Conservation (phyloP, 1,284 basidiomycete genomes). For the Jaminaea rosea region DNA sequence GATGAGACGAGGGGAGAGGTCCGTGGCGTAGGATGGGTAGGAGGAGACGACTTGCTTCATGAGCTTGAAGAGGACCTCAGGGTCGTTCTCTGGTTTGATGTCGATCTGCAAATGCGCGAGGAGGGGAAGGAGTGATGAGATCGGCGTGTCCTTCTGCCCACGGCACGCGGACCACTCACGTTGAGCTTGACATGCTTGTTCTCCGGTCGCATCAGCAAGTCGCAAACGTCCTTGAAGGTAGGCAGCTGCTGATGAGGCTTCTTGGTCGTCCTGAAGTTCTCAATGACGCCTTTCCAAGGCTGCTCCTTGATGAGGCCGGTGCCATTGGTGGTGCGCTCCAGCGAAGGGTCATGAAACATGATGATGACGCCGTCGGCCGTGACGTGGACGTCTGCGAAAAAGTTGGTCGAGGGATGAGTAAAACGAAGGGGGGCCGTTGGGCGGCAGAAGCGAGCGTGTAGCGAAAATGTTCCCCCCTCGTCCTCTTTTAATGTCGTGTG, state of each 20-base stretch:
- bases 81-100: slow-evolving; percentile 87
- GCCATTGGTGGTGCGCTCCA: slow-evolving; percentile 55
- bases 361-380: slow-evolving; percentile 78
- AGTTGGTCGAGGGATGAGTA: background rate
- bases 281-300: slow-evolving; percentile 60
- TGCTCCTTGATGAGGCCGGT: slow-evolving; percentile 52
- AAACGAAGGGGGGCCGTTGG: too few relatives aligned
- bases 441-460: too few relatives aligned
- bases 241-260: slow-evolving; percentile 56
- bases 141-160: too few relatives aligned
- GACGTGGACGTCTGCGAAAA: slow-evolving; percentile 77
- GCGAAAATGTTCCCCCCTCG: too few relatives aligned
- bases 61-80: slow-evolving; percentile 71
- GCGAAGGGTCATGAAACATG: slow-evolving; percentile 85
- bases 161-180: slow-evolving; percentile 8
- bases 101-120: slow-evolving; percentile 55
- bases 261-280: slow-evolving; percentile 71
- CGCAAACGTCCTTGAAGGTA: slow-evolving; percentile 39
- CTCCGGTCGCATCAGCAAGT: slow-evolving; percentile 39
- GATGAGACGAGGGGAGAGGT: slow-evolving; percentile 78
- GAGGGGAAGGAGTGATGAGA: slow-evolving; percentile 51
- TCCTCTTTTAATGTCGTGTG: too few relatives aligned
- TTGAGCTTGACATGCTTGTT: slow-evolving; percentile 45
- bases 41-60: slow-evolving; percentile 68
- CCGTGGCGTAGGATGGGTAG: slow-evolving; percentile 67